phyloP scores from a whole-genome alignment of 495 filamentous ascomycete species.

The Friedmanniomyces endolithicus region DNA sequence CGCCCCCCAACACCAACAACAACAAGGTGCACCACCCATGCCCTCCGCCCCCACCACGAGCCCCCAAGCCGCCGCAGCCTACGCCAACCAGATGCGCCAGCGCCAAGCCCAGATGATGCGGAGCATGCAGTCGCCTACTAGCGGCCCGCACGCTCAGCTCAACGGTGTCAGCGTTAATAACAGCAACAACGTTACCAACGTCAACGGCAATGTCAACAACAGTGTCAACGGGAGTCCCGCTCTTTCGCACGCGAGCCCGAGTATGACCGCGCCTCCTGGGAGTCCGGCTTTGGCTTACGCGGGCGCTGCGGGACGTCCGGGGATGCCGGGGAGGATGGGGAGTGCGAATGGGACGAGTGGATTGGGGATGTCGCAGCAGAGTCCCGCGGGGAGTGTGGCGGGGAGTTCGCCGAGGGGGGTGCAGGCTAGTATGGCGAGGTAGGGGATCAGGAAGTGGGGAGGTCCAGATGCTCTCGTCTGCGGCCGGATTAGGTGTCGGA shows the following conservation, averaged over 20 bases:
- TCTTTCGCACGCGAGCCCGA: constrained; percentile 7
- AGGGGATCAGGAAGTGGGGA: no score
- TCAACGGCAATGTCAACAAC: no score
- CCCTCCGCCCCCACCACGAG: neutral
- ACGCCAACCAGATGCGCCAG: constrained; percentile 9
- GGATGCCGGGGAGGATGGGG: no score
- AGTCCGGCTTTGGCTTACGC: constrained; percentile 12
- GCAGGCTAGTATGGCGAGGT: constrained; percentile 8
- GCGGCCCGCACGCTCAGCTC: constrained; percentile 9
- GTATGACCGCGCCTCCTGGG: neutral
- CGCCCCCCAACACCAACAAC: neutral
- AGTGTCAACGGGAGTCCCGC: constrained; percentile 8
- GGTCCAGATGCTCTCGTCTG: no score
- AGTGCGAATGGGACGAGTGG: neutral
- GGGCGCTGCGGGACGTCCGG: neutral
- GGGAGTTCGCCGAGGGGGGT: constrained; percentile 1
- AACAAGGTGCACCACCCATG: no score
- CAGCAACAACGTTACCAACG: no score
- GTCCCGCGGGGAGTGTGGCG: neutral
- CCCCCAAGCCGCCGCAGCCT: constrained; percentile 10
- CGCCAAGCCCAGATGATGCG: constrained; percentile 10
- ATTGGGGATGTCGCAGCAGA: constrained; percentile 1
- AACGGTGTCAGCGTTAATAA: no score
- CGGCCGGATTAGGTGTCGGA: no score
- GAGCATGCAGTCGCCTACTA: constrained; percentile 9